Conservation (phyloP, 2,329 filamentous ascomycete genomes). For the Trichoderma atroviride region DNA sequence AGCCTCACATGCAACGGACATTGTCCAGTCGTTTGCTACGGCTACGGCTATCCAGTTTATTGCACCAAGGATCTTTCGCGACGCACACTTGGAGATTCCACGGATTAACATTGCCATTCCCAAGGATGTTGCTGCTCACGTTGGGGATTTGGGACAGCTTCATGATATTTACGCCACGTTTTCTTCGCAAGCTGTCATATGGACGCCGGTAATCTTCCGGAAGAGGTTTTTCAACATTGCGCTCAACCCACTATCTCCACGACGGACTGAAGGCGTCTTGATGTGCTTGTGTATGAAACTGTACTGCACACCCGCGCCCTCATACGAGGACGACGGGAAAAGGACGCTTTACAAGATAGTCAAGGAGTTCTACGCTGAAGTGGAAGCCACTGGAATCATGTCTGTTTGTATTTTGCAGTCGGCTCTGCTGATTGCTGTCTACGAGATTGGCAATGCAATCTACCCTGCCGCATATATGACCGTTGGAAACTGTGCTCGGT, state of each 20-base stretch:
- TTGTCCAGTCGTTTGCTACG: background rate
- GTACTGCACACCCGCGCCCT: background rate
- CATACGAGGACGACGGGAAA: background rate
- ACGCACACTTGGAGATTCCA: background rate
- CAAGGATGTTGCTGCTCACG: background rate
- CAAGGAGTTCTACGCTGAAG: background rate
- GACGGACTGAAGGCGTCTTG: background rate
- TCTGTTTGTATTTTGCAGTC: constrained; percentile 8
- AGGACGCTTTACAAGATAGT: background rate
- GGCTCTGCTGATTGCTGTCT: background rate
- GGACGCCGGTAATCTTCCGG: background rate
- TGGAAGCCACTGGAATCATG: background rate
- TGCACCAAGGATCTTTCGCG: background rate
- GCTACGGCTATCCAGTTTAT: constrained; percentile 7
- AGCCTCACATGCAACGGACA: background rate
- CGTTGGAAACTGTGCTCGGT: constrained; percentile 3
- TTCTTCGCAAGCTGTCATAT: background rate
- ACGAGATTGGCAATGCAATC: constrained; percentile 10
- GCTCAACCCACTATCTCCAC: background rate
- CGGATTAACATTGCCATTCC: background rate
- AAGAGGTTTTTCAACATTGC: constrained; percentile 9
- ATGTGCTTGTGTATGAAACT: constrained; percentile 10
- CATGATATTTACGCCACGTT: background rate
- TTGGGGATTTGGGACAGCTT: background rate
- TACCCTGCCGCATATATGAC: constrained; percentile 11